Evolutionary conservation across 148 eudicot species (phyloP).

Genomic region (Chenopodium berlandieri): DNA sequence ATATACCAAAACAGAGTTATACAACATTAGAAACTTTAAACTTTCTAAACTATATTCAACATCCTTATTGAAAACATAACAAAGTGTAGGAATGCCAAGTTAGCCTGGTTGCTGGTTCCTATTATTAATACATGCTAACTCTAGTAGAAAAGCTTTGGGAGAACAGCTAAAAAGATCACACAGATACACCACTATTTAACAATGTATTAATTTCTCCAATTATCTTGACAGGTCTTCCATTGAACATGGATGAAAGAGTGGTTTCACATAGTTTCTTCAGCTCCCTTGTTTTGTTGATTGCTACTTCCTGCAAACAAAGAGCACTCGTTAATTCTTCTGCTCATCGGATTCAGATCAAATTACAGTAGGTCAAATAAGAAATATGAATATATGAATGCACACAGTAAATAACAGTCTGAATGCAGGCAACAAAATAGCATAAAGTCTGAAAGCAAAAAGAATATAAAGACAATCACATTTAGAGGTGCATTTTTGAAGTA

Average conservation of each 20-base stretch:
- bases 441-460: not conserved
- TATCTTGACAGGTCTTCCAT: slow-evolving; percentile 89
- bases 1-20: slow-evolving; percentile 6
- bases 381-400: not conserved
- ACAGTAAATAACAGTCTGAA: not conserved
- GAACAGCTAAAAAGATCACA: slow-evolving; percentile 23
- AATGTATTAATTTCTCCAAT: slow-evolving; percentile 79
- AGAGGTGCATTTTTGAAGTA: not conserved
- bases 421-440: not conserved
- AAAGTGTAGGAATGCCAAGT: not conserved
- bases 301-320: slow-evolving; percentile 68
- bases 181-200: slow-evolving; percentile 42
- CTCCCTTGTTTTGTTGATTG: slow-evolving; percentile 70
- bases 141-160: not conserved
- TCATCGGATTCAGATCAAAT: not conserved
- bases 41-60: not conserved
- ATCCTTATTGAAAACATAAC: not conserved
- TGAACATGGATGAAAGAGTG: slow-evolving; percentile 79
- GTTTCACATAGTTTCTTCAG: slow-evolving; percentile 88
- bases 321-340: not conserved
- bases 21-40: not conserved
- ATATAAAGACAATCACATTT: not conserved
- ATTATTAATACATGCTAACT: not conserved
- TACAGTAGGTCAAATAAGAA: not conserved
- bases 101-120: slow-evolving; percentile 5